Conservation (phyloP, 139 green algal genomes). For the Micractinium conductrix region DNA sequence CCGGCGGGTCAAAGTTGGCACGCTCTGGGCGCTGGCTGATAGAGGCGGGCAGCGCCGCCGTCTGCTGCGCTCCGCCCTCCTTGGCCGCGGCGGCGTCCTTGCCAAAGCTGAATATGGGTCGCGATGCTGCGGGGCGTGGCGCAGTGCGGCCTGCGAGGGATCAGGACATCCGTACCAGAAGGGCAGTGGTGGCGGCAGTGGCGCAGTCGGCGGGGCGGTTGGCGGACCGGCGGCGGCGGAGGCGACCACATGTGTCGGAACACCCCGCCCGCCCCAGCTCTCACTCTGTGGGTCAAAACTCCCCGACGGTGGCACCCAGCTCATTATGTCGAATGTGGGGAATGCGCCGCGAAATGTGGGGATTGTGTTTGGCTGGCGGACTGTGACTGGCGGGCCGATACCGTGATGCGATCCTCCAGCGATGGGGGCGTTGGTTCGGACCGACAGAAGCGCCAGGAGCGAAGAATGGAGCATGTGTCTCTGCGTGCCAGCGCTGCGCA, state of each 20-base stretch:
- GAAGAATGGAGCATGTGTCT: too few relatives aligned
- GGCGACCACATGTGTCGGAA: too few relatives aligned
- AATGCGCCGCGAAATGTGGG: not conserved
- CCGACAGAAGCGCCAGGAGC: too few relatives aligned
- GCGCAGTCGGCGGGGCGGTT: not conserved
- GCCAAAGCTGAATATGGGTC: conserved; percentile 1
- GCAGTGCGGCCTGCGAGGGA: not conserved
- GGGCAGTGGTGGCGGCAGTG: not conserved
- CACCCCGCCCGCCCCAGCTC: not conserved
- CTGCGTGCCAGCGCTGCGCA: too few relatives aligned
- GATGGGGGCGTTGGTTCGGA: too few relatives aligned
- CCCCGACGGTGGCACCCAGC: conserved; percentile 10
- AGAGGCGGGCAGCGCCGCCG: not conserved
- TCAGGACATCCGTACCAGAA: too few relatives aligned
- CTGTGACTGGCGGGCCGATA: too few relatives aligned
- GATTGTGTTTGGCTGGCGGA: not conserved
- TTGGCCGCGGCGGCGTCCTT: not conserved
- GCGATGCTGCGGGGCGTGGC: not conserved
- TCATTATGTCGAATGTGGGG: not conserved
- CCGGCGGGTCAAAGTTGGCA: conserved; percentile 8
- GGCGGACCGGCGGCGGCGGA: not conserved
- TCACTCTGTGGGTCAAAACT: conserved; percentile 15
- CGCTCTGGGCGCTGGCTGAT: not conserved
- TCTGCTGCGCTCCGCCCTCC: not conserved
- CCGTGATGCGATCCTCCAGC: too few relatives aligned